Evolutionary conservation across 768 basidiomycete species (phyloP), one percentile per base, ranked within the genome.

Genomic region (Ephemerocybe angulata): DNA sequence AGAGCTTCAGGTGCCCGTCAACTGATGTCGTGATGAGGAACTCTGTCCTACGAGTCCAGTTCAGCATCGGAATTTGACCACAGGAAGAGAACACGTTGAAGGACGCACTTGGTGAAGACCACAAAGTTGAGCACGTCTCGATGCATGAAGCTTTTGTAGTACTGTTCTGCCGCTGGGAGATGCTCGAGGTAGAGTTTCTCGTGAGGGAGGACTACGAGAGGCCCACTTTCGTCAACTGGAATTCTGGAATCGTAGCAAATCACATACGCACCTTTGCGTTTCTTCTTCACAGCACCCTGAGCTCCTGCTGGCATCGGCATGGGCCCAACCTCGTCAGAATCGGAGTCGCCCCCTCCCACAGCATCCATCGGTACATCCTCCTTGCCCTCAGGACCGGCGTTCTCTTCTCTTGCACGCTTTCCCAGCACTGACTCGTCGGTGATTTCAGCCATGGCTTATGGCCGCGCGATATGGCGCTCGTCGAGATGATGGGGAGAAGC

Each of bases 131-230:
- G 78, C 31, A 85, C 82, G 59, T 98, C 96, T 48, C 94, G 77
- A 69, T 99, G 97, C 97, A 99, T 98, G 73, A 98, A 98, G 56
- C 90, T 94, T 74, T 95, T 94, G 76, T 86, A 88, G 74, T 99
- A 99, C 61, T 97, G 86, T 70, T 98, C 92, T 51, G 93, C 82
- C 61, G 84, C 84, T 1, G 97, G 97, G 19, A 99, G 75, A 72
- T 96, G 92, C 35, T 93, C 92, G 42, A 99, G 79, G 73, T 90
- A 98, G 17, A 98, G 76, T 61, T 85, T 81, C 76, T 98, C 97
- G 68, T 98, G 94, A 0, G 90, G 93, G 6, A 98, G 81, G 40
- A 96, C 94, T 98, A 57, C 13, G 43, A 49, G 30, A 24, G 27
- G 28, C 25, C 40, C 37, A 53, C 10, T 13, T 13, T 21, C 21